These are phyloP conservation scores for Filobasidium floriforme DNA, from an alignment of 768 basidiomycete genomes.

Conservation along the genomic window DNA sequence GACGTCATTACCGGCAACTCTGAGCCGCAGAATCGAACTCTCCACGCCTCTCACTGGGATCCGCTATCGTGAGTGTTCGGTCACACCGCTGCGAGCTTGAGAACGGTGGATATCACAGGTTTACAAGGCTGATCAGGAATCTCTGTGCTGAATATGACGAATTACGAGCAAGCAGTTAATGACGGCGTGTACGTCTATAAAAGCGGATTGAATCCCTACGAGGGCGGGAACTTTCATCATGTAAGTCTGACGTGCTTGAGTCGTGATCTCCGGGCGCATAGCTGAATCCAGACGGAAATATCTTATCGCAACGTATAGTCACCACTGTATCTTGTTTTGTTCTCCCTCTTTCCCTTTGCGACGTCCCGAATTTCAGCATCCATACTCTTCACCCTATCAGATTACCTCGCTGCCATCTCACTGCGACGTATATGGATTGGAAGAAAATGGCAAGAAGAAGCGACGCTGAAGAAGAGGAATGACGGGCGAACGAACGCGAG, in stretches of 20 bases:
- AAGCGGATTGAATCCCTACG: conserved; percentile 75
- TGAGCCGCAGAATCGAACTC: conserved; percentile 67
- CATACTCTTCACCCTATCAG: conserved; percentile 60
- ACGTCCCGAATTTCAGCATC: conserved; percentile 49
- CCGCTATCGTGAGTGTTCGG: conserved; percentile 56
- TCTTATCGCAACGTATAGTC: conserved; percentile 54
- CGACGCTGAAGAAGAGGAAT: conserved; percentile 30
- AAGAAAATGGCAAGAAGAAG: conserved; percentile 49
- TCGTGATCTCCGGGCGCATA: conserved; percentile 5
- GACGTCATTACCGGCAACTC: conserved; percentile 50
- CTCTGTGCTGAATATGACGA: background rate
- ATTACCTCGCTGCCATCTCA: conserved; percentile 62
- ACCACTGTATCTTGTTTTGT: conserved; percentile 67
- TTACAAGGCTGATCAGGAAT: conserved; percentile 20
- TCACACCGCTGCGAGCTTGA: background rate
- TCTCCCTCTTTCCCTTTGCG: conserved; percentile 62
- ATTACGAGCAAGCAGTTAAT: conserved; percentile 54
- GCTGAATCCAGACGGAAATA: background rate
- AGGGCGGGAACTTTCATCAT: conserved; percentile 76
- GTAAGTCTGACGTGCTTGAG: conserved; percentile 50
- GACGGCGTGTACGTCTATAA: conserved; percentile 79
- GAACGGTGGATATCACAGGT: conserved; percentile 10
- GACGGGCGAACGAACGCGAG: background rate
- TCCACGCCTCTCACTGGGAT: conserved; percentile 75
- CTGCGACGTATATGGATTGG: conserved; percentile 62